These are phyloP conservation scores for Cutaneotrichosporon cavernicola DNA, from an alignment of 1,284 basidiomycete genomes.

Conservation along the genomic window DNA sequence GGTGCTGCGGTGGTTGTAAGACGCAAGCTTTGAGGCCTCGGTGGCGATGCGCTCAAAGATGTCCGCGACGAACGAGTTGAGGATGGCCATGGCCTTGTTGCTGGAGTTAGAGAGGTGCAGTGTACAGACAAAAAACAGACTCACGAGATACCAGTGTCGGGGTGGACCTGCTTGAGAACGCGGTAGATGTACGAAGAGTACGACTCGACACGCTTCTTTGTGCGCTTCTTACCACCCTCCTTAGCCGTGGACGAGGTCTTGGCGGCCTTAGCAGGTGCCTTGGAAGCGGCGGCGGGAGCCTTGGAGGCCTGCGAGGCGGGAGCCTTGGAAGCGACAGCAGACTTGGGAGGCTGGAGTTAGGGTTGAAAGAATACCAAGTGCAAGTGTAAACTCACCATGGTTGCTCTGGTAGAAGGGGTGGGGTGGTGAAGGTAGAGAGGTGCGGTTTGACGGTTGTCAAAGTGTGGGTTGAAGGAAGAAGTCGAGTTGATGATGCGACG, in stretches of 20 bases:
- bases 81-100: constrained; percentile 94
- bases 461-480: background rate
- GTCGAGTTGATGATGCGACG: background rate
- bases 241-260: constrained; percentile 22
- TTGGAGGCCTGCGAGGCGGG: constrained; percentile 62
- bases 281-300: constrained; percentile 59
- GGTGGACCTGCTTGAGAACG: constrained; percentile 69
- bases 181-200: constrained; percentile 96
- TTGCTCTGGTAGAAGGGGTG: background rate
- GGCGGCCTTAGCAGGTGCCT: constrained; percentile 60
- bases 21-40: constrained; percentile 88
- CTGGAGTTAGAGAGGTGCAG: too few relatives aligned
- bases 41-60: constrained; percentile 91
- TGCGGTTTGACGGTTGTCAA: background rate
- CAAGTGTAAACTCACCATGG: background rate
- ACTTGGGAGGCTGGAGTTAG: constrained; percentile 49
- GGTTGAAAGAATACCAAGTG: background rate
- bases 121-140: too few relatives aligned
- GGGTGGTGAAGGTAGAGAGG: background rate
- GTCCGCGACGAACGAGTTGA: constrained; percentile 90
- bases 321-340: constrained; percentile 54
- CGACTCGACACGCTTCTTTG: constrained; percentile 83
- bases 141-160: constrained; percentile 80
- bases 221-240: constrained; percentile 59
- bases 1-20: constrained; percentile 91